Evolutionary conservation across 495 filamentous ascomycete species (phyloP).

Genomic region (Aspergillus homomorphus): DNA sequence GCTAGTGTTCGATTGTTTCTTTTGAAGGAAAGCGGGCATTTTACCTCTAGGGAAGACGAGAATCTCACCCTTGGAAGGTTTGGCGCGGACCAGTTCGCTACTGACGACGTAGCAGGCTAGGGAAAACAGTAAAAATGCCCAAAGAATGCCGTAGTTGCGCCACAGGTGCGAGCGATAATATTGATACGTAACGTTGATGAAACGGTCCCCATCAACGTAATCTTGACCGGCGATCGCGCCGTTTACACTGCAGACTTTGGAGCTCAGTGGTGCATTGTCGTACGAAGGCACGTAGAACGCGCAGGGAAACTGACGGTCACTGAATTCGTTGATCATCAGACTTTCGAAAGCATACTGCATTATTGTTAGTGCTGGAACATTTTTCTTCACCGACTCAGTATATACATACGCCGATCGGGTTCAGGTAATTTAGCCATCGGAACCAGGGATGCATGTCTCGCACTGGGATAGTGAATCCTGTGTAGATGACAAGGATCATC

Average conservation of each 20-base stretch:
- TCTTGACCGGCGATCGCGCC: conserved; percentile 58
- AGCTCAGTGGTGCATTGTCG: conserved; percentile 36
- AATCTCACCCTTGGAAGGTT: conserved; percentile 85
- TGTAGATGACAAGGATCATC: conserved; percentile 80
- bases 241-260: conserved; percentile 56
- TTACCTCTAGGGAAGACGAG: conserved; percentile 79
- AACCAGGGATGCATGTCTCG: conserved; percentile 74
- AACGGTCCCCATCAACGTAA: conserved; percentile 65
- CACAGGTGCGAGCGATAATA: conserved; percentile 65
- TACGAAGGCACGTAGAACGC: conserved; percentile 62
- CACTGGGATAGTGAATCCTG: conserved; percentile 82
- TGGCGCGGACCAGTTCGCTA: conserved; percentile 71
- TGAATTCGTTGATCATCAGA: conserved; percentile 89
- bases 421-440: conserved; percentile 82
- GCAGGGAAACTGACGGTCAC: conserved; percentile 61
- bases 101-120: conserved; percentile 62
- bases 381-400: background rate
- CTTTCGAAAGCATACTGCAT: conserved; percentile 76
- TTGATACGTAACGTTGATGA: conserved; percentile 56
- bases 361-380: conserved; percentile 1
- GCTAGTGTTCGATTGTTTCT: conserved; percentile 21
- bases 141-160: conserved; percentile 79
- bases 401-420: conserved; percentile 61
- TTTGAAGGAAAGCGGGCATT: conserved; percentile 57
- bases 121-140: conserved; percentile 70